Evolutionary conservation across 768 basidiomycete species (phyloP).

Genomic region (Porpolomopsis calyptriformis): DNA sequence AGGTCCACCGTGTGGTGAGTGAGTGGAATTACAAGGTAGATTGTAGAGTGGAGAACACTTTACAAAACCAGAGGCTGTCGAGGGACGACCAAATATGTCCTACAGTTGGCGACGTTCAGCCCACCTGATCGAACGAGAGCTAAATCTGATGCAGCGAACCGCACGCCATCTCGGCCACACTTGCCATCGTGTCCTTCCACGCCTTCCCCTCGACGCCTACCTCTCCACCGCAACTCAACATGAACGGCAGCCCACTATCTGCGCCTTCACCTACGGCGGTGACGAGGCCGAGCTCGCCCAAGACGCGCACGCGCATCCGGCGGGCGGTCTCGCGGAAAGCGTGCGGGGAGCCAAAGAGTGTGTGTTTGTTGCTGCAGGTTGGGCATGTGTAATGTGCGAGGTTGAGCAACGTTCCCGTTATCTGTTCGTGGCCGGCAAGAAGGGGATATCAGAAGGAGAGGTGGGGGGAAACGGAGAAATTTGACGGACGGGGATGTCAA

Average conservation of each 20-base stretch:
- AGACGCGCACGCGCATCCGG: slow-evolving; percentile 47
- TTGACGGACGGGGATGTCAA: slow-evolving; percentile 67
- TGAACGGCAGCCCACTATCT: slow-evolving; percentile 56
- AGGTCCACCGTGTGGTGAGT: too few species aligned
- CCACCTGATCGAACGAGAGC: too few species aligned
- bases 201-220: not conserved
- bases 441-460: not conserved
- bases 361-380: slow-evolving; percentile 35
- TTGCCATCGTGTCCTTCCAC: slow-evolving; percentile 4
- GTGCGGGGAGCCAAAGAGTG: slow-evolving; percentile 52
- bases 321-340: slow-evolving; percentile 50
- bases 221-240: slow-evolving; percentile 4
- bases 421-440: slow-evolving; percentile 32
- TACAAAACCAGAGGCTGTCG: too few species aligned
- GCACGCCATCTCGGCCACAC: not conserved
- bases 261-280: slow-evolving; percentile 61
- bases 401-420: slow-evolving; percentile 80
- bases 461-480: not conserved
- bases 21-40: too few species aligned
- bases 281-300: slow-evolving; percentile 78
- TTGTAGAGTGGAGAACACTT: too few species aligned
- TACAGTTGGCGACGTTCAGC: too few species aligned
- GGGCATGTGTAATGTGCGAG: slow-evolving; percentile 78
- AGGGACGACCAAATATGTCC: too few species aligned
- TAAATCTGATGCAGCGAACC: not conserved